A percentile compares a stretch with the other conserved stretches of the same genome.
Evolutionary conservation across 1,284 basidiomycete genomes (phyloP).

Genomic region (Heterobasidion occidentale): DNA sequence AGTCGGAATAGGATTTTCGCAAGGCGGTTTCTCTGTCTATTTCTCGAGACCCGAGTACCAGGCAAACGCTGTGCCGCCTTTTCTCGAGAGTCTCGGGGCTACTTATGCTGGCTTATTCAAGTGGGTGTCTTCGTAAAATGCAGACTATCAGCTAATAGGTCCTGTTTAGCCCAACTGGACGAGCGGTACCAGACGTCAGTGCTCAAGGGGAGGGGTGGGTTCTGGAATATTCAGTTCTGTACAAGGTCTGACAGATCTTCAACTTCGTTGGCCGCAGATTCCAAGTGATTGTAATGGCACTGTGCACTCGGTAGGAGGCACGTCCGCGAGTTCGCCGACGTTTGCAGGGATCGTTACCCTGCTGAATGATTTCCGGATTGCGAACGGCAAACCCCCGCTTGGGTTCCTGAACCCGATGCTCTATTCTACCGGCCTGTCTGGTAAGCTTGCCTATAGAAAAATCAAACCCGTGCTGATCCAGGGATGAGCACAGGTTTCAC

Average conservation of each 20-base stretch:
- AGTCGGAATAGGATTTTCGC: slow-evolving; percentile 24
- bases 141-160: not conserved
- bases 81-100: slow-evolving; percentile 20
- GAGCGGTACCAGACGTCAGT: slow-evolving; percentile 30
- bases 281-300: slow-evolving; percentile 14
- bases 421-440: slow-evolving; percentile 30
- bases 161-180: slow-evolving; percentile 17
- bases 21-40: slow-evolving; percentile 39
- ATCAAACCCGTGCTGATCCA: not conserved
- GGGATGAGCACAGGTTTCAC: slow-evolving; percentile 29
- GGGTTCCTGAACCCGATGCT: slow-evolving; percentile 58
- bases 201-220: slow-evolving; percentile 22
- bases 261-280: slow-evolving; percentile 5
- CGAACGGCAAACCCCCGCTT: slow-evolving; percentile 33
- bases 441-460: slow-evolving; percentile 5
- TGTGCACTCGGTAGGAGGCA: slow-evolving; percentile 34
- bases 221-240: not conserved
- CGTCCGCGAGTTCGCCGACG: slow-evolving; percentile 49
- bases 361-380: slow-evolving; percentile 51
- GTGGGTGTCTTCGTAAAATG: slow-evolving; percentile 1
- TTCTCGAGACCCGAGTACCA: slow-evolving; percentile 35
- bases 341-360: slow-evolving; percentile 49
- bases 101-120: slow-evolving; percentile 22
- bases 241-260: not conserved
- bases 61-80: slow-evolving; percentile 24